Conservation (phyloP, 2,329 filamentous ascomycete species). For the Cercospora sesami region DNA sequence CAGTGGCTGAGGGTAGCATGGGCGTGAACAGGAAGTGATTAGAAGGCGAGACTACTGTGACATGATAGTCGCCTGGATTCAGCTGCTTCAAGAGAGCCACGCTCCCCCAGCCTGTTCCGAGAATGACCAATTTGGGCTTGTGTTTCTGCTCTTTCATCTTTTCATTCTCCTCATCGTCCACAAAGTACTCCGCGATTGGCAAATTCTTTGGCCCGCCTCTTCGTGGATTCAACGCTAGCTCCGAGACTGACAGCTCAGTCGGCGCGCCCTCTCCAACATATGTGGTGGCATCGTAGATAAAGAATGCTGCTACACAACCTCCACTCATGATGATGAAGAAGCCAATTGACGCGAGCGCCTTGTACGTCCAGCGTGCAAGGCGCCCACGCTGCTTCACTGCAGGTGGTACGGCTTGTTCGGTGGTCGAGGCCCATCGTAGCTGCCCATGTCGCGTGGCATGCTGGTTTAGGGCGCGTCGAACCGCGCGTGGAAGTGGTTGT, state of each 20-base stretch:
- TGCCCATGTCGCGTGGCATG: conserved; percentile 19
- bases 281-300: conserved; percentile 88
- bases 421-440: conserved; percentile 26
- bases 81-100: conserved; percentile 88
- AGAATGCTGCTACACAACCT: conserved; percentile 74
- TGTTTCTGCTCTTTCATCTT: conserved; percentile 70
- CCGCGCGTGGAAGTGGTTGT: conserved; percentile 23
- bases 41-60: conserved; percentile 89
- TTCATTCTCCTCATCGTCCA: conserved; percentile 83
- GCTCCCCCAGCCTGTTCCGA: conserved; percentile 94
- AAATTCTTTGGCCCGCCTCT: conserved; percentile 91
- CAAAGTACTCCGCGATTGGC: conserved; percentile 80
- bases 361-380: conserved; percentile 60
- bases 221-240: conserved; percentile 76
- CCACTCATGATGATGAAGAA: conserved; percentile 72
- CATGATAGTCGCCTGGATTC: conserved; percentile 88
- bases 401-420: conserved; percentile 7
- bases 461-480: conserved; percentile 20
- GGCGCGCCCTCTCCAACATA: conserved; percentile 71
- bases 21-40: conserved; percentile 99
- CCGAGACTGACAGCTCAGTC: conserved; percentile 78
- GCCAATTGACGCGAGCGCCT: conserved; percentile 70
- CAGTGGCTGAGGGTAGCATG: conserved; percentile 95
- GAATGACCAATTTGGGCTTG: conserved; percentile 88
- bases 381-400: conserved; percentile 28